Evolutionary conservation across 2,329 filamentous ascomycete species (phyloP), one percentile per base, ranked within the genome.

Genomic region (Dothiorella sarmentorum): DNA sequence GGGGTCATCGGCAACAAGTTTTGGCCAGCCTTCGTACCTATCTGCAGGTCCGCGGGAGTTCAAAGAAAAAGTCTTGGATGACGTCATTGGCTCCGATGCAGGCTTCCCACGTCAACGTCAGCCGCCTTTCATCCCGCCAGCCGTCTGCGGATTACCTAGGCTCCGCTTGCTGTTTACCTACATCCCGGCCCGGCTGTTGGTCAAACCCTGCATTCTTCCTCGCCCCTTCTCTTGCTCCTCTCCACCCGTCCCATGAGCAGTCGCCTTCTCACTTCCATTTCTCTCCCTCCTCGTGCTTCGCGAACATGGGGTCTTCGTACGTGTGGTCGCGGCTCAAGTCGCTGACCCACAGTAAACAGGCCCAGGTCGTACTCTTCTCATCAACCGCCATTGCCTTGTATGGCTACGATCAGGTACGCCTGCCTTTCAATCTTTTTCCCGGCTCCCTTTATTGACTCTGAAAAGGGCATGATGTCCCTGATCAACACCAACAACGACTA

Each of bases 401-500:
- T 72, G 79, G 79, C 43, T 79, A 78, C 61, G 76, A 72, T 44
- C 67, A 72, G 62, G 57, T 58, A 42, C 9, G 43, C 24, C 18
- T 29, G 9, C 7, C 11, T 27, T 17, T 26, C 15, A 10, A 18
- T 15, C 31, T 4, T 17, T 24, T n/a, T 10, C 9, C 11, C 7
- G 10, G 31, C 47, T 4, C 7, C 5, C 20, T 18, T 7, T 58
- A 29, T 42, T 59, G 26, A 59, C 35, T 43, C 33, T 26, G 18
- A 2, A n/a, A 43, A 52, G 47, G 77, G 78, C 37, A 81, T 82
- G 79, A 82, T 80, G 78, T 77, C 73, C 52, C 68, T 82, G 35
- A 80, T 82, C 70, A 82, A 82, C 63, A 82, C 80, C 1, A 82
- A 82, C 62, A 63, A 76, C 49, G 61, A 78, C 63, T 86, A 86